Base-by-base conservation (phyloP, 306 rosid species). In the Hippophae tibetana region DNA sequence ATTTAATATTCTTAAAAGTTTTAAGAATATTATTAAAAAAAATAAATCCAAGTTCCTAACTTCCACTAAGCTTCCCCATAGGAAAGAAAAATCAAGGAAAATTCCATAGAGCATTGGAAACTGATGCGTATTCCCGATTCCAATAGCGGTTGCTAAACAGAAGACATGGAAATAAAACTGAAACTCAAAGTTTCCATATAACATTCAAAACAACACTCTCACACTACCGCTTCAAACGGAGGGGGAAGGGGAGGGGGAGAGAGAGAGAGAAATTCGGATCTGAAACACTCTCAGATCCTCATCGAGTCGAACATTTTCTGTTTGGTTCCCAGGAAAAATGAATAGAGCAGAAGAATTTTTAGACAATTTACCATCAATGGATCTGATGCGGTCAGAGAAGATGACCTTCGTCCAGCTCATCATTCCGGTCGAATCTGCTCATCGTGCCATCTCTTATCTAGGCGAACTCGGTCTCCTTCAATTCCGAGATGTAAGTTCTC, bases 371-470 rank as follows among this genome's bases (percentile, higher is more conserved):
- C 85, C 95, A 51, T 45, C 94, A 42, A 89, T 89, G 97, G 99
- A 93, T 86, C 90, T 93, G 85, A 84, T 89, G 97, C 99, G 99
- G 68, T 93, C 99, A 40, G 99, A 93, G 95, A 84, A 82, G 89
- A 93, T 93, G 99, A 80, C 87, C 57, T 80, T 89, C 60, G 95
- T 84, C 55, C 99, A 89, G 78, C 97, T 93, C 79, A 93, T 93
- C 70, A 89, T 93, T 44, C 97, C 99, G 25, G 90, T 68, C 41
- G 99, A 93, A 75, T 89, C 97, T 14, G 85, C 99, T 49, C 97
- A 88, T 76, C 94, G 99, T 9, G 93, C 97, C 72, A 46, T 93
- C 69, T 72, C 97, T 13, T 93, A 93, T 71, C 84, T 93, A 48
- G 99, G 97, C 73, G 89, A 93, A 70, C 97, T 93, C 66, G 97